phyloP scores from a whole-genome alignment of 805 yeast species.

The Clavispora vitiphila region DNA sequence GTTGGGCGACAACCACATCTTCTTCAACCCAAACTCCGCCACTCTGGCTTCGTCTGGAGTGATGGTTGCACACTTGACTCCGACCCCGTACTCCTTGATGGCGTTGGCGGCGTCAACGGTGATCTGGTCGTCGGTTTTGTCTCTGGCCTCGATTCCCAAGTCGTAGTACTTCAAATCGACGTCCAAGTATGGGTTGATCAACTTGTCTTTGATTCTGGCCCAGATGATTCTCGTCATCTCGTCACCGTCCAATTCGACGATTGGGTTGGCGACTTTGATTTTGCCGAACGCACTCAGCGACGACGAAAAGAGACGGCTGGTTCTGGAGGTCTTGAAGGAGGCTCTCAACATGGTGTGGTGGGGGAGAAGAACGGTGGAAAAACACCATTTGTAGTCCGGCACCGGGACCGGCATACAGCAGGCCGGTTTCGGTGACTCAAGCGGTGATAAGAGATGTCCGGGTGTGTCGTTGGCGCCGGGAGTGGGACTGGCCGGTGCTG shows the following conservation, averaged over 20 bases:
- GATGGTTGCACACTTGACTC: slow-evolving; percentile 95
- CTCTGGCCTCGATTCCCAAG: slow-evolving; percentile 81
- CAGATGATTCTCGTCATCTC: slow-evolving; percentile 97
- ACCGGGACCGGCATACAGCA: slow-evolving; percentile 1
- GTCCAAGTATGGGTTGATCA: slow-evolving; percentile 80
- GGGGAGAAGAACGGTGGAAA: background rate
- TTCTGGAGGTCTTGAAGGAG: slow-evolving; percentile 1
- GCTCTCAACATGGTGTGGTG: slow-evolving; percentile 10
- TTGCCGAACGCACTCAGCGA: slow-evolving; percentile 30
- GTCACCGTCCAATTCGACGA: slow-evolving; percentile 97
- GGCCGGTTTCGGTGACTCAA: slow-evolving; percentile 1
- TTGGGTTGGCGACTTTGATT: slow-evolving; percentile 78
- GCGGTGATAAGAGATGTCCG: too few species aligned
- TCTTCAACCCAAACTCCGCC: slow-evolving; percentile 80
- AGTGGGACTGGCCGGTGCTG: background rate
- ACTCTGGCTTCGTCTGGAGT: slow-evolving; percentile 98
- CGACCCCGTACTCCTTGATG: slow-evolving; percentile 82
- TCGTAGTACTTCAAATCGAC: slow-evolving; percentile 90
- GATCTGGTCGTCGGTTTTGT: slow-evolving; percentile 81
- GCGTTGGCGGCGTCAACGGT: slow-evolving; percentile 90
- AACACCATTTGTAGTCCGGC: background rate
- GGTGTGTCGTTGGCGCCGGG: background rate
- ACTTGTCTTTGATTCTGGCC: slow-evolving; percentile 81
- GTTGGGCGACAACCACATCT: slow-evolving; percentile 97
- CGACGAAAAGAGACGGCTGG: slow-evolving; percentile 7